Base-by-base conservation (phyloP, 2,329 filamentous ascomycete genomes). In the Pseudofabraea citricarpa region DNA sequence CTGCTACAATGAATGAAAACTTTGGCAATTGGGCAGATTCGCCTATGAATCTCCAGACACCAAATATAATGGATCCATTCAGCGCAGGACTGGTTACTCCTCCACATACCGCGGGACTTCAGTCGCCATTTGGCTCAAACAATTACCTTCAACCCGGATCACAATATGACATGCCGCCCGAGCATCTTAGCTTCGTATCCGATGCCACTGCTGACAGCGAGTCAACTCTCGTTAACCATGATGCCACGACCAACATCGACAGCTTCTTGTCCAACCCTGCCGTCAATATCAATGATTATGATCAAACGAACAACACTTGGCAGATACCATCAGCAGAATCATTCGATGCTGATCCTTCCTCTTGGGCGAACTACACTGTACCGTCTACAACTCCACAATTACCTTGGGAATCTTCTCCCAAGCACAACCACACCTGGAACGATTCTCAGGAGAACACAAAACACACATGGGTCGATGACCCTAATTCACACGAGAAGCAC, bases 1-100 rank as follows among this genome's bases (percentile, higher is more conserved):
- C 68, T 35, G 72, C 75, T 0, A 66, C 67, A 26, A 80, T 80
- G 75, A 75, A 70, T 45, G 78, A 82, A 61, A 75, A 75, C 43
- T 73, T 80, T 47, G 68, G 64, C 56, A 61, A 68, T 4, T 79
- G 75, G 69, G 68, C 73, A 13, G 61, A 65, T 6, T 39, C 50
- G 4, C 51, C 50, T 18, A 29, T 54, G 19, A 37, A 45, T 32
- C 40, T 56, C 31, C 52, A 53, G 39, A 55, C 29, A 22, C 57
- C 39, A 5, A 65, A 63, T 26, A 58, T 77, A 20, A 66, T 77
- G 18, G 73, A 77, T 49, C 65, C 66, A n/a, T 76, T 73, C 48
- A 63, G 69, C 16, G 68, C 70, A 47, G 75, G 74, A 2, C 70
- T 81, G 15, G 71, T 70, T 21, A 81, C 78, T 5, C 77, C 78